Conservation (phyloP, 1,284 basidiomycete genomes). For the Sanguinoderma infundibulare region DNA sequence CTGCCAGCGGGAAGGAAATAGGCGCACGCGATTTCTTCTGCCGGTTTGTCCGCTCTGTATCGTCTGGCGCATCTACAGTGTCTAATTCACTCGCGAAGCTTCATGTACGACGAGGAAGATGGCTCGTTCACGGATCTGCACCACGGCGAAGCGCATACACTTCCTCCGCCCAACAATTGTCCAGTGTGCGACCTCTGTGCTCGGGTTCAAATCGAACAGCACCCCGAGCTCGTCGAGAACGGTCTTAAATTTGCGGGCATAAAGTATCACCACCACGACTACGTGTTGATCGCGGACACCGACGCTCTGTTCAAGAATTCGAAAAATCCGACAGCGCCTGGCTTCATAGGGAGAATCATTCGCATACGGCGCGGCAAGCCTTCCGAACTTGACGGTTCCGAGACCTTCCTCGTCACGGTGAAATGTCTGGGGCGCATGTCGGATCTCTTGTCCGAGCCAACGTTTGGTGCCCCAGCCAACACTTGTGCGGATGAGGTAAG, state of each 20-base stretch:
- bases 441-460: not conserved
- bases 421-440: conserved; percentile 7
- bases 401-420: not conserved
- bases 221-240: conserved; percentile 32
- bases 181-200: conserved; percentile 43
- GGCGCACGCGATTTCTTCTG: conserved; percentile 54
- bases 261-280: not conserved
- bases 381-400: not conserved
- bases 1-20: not conserved
- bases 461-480: conserved; percentile 20
- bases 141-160: not conserved
- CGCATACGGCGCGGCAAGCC: not conserved
- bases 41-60: conserved; percentile 45
- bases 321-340: no score
- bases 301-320: no score
- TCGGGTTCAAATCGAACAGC: conserved; percentile 34
- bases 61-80: not conserved
- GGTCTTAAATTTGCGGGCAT: conserved; percentile 48
- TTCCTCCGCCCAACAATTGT: conserved; percentile 55
- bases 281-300: not conserved
- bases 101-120: conserved; percentile 32
- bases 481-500: conserved; percentile 42
- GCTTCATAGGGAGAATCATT: not conserved
- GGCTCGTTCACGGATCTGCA: conserved; percentile 40
- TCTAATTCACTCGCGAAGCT: not conserved